Base-by-base conservation (phyloP, 345 rosid species). In the Populus alba region DNA sequence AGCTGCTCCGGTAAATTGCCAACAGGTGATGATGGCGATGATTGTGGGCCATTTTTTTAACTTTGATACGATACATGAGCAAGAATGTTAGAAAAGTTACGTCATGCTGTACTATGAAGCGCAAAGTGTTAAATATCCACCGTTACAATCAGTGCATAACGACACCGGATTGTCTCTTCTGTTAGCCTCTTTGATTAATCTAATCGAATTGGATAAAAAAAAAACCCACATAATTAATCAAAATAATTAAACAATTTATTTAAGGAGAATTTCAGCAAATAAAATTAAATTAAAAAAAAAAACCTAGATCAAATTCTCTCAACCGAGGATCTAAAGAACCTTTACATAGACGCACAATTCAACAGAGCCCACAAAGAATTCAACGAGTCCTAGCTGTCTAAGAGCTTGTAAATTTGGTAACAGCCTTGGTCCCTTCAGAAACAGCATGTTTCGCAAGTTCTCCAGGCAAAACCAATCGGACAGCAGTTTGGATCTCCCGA, bases 341-440 rank as follows among this genome's bases (percentile, higher is more conserved):
- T 73, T 37, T 35, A 51, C 53, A 47, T 57, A 8, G 63, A 57
- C 8, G 16, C 27, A 4, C 74, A 38, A 77, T 15, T 7, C 47
- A 27, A 53, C 59, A 62, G 16, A 39, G 9, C 10, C 6, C 16
- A 51, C 49, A 63, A 17, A 51, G 25, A 2, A 65, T 7, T 47
- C 27, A 57, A 12, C 62, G 10, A 8, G 63, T 62, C 79, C 83
- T 70, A 72, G 57, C 11, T 12, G 8, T 20, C 73, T 76, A 81
- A 38, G 83, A 81, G 77, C 80, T 76, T 20, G 83, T 81, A 15
- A 81, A 81, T 38, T 81, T 81, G 49, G 83, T 81, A n/a, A 76
- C 83, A 13, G 80, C 83, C 65, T 81, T 75, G 8, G 82, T 75
- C 29, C 79, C 82, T 55, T 80, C 79, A 23, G 82, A 80, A 20